Evolutionary conservation across 164 flowering plant species (phyloP).

Genomic region (Tetracentron sinense): DNA sequence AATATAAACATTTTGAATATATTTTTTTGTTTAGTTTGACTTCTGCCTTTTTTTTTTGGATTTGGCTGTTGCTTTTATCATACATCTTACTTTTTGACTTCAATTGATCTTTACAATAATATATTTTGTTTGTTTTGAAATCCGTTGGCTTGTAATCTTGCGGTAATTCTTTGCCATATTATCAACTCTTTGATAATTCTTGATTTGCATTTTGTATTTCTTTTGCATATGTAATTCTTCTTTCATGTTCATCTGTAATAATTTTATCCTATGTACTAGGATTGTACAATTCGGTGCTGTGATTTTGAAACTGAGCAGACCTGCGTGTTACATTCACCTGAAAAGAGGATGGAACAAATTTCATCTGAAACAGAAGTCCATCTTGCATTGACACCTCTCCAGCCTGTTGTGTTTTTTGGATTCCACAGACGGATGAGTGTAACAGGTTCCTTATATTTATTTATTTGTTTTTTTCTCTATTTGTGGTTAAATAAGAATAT

Average conservation of each 20-base stretch:
- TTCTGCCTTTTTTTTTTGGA: too few relatives aligned
- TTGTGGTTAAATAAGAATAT: too few relatives aligned
- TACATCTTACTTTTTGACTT: too few relatives aligned
- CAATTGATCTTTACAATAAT: too few relatives aligned
- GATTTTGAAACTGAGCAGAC: constrained; percentile 97
- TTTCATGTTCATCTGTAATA: neutral
- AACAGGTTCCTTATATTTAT: constrained; percentile 56
- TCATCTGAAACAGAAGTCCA: constrained; percentile 90
- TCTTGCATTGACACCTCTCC: constrained; percentile 96
- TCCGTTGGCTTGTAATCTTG: too few relatives aligned
- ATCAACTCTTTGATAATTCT: too few relatives aligned
- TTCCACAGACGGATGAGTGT: constrained; percentile 95
- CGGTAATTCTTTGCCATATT: too few relatives aligned
- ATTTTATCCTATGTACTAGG: constrained; percentile 40
- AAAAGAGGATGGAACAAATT: constrained; percentile 78
- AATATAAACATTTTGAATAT: too few relatives aligned
- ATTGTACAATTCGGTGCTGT: constrained; percentile 95
- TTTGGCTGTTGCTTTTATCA: too few relatives aligned
- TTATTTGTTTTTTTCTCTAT: neutral
- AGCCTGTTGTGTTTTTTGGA: constrained; percentile 95
- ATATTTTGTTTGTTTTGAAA: too few relatives aligned
- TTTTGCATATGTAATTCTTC: neutral
- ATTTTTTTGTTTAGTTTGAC: too few relatives aligned
- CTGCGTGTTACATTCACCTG: constrained; percentile 95
- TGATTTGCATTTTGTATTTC: neutral